Conservation (phyloP, 192 early-diverging fungal species). For the Chytriomyces sp. region DNA sequence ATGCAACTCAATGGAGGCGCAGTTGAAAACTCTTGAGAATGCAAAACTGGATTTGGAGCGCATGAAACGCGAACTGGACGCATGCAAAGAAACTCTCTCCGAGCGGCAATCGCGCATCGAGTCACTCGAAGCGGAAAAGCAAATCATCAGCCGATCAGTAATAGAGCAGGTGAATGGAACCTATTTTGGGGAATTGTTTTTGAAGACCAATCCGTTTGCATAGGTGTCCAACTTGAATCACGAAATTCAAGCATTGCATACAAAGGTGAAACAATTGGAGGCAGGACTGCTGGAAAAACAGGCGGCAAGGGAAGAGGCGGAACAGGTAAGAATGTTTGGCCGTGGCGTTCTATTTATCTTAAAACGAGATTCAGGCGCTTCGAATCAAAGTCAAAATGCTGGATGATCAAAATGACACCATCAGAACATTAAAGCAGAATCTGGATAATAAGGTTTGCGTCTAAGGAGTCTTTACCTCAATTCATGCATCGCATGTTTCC, state of each 20-base stretch:
- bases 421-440: constrained; percentile 57
- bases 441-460: constrained; percentile 57
- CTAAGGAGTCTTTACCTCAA: neutral
- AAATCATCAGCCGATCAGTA: neutral
- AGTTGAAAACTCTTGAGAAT: constrained; percentile 33
- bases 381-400: constrained; percentile 63
- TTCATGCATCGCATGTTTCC: no score
- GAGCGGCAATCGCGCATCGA: neutral
- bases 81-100: neutral
- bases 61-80: constrained; percentile 29
- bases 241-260: neutral
- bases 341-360: neutral
- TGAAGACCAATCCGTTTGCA: neutral
- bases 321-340: neutral
- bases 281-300: no score
- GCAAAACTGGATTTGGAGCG: constrained; percentile 32
- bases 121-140: constrained; percentile 3
- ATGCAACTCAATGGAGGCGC: constrained; percentile 13
- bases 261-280: neutral
- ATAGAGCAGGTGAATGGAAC: neutral
- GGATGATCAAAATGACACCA: constrained; percentile 64
- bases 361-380: constrained; percentile 35
- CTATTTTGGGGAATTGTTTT: neutral
- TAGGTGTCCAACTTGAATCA: no score
- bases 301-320: neutral